Evolutionary conservation across 2,329 filamentous ascomycete genomes (phyloP).

Genomic region (Chaetomium olivaceum): DNA sequence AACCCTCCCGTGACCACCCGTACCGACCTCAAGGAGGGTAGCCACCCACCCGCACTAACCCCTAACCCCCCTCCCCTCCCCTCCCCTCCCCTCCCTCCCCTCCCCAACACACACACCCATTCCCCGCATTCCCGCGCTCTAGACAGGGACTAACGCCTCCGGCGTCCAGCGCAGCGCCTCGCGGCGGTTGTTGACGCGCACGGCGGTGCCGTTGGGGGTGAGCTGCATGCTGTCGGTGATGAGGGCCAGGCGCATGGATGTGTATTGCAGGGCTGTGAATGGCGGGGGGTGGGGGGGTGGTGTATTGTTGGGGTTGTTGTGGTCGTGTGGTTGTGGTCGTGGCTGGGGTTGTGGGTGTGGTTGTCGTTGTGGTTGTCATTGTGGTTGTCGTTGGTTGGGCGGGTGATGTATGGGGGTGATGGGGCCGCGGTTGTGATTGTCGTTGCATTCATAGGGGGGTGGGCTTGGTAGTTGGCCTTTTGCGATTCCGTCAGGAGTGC

Average conservation of each 20-base stretch:
- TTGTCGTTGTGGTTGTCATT: not conserved
- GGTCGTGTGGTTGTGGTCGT: no score
- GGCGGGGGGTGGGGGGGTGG: not conserved
- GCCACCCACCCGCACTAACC: no score
- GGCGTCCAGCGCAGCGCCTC: not conserved
- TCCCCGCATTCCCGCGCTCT: not conserved
- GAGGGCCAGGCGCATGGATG: not conserved
- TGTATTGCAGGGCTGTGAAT: not conserved
- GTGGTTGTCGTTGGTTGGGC: not conserved
- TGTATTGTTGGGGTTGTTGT: not conserved
- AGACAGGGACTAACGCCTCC: not conserved
- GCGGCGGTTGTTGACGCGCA: not conserved
- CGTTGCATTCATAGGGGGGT: no score
- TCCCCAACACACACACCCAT: no score
- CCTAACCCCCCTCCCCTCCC: no score
- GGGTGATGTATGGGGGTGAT: no score
- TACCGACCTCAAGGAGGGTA: no score
- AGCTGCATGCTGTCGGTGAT: not conserved
- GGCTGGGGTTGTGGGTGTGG: not conserved
- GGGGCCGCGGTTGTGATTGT: no score
- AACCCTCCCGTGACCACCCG: no score
- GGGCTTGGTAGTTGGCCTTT: no score
- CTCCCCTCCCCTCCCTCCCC: no score
- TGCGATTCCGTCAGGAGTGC: no score
- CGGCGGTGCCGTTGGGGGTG: not conserved